A percentile compares a stretch with the other conserved stretches of the same genome.
phyloP scores from a whole-genome alignment of 768 basidiomycete species.

The Macrocybe gigantea region DNA sequence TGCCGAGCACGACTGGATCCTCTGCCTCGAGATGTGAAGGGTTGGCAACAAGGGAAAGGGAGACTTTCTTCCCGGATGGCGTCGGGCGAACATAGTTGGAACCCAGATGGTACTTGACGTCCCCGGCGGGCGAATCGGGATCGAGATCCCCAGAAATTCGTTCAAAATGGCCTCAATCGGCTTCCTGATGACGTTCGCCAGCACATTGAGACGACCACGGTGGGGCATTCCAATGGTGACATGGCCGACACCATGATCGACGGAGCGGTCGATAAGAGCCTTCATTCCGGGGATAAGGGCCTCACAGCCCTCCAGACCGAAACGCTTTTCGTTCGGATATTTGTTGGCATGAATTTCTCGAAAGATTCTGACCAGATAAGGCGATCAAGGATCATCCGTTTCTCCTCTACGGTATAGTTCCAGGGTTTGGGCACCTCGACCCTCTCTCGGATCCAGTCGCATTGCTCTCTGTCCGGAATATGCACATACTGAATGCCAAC shows the following conservation, averaged over 20 bases:
- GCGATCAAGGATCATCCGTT: constrained; percentile 97
- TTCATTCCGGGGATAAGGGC: constrained; percentile 99
- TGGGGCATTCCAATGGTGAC: constrained; percentile 99
- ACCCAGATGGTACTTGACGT: constrained; percentile 99
- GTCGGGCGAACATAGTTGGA: constrained; percentile 99
- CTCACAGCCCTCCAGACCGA: constrained; percentile 98
- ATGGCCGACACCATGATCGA: constrained; percentile 92
- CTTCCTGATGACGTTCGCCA: constrained; percentile 98
- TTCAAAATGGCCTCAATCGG: constrained; percentile 97
- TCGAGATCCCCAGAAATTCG: constrained; percentile 81
- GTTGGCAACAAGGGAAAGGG: constrained; percentile 96
- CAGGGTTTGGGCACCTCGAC: constrained; percentile 94
- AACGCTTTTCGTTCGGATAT: constrained; percentile 99
- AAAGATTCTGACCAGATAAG: constrained; percentile 99
- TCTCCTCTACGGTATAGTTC: constrained; percentile 98
- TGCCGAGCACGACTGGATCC: constrained; percentile 97
- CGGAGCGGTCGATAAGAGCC: constrained; percentile 96
- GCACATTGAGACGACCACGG: constrained; percentile 95
- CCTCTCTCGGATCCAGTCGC: constrained; percentile 98
- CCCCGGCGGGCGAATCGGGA: constrained; percentile 83
- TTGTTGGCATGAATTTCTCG: constrained; percentile 99
- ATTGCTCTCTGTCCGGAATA: constrained; percentile 97
- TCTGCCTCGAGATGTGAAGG: constrained; percentile 97
- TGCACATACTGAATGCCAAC: constrained; percentile 91
- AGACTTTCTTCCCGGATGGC: constrained; percentile 95